phyloP scores from a whole-genome alignment of 805 yeast species.

The Blastobotrys terrestris region DNA sequence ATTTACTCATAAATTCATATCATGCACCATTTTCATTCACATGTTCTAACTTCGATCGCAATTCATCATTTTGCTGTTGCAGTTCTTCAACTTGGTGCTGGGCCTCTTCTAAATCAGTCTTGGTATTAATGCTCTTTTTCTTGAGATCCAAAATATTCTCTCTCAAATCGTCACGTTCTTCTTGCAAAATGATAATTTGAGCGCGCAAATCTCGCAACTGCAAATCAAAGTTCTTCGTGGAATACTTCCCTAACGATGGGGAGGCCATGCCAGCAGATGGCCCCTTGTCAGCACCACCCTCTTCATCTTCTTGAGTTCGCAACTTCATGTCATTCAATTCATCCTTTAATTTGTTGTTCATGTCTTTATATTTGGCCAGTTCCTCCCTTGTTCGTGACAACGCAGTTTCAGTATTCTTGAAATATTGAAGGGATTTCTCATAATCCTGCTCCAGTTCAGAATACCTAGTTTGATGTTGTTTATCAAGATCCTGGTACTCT shows the following conservation, averaged over 20 bases:
- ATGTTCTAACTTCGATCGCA: neutral
- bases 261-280: slow-evolving; percentile 27
- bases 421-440: slow-evolving; percentile 62
- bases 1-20: neutral
- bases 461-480: slow-evolving; percentile 28
- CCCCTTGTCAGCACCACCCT: slow-evolving; percentile 29
- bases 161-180: slow-evolving; percentile 71
- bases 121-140: slow-evolving; percentile 27
- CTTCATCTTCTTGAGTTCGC: slow-evolving; percentile 32
- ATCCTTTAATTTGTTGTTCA: slow-evolving; percentile 47
- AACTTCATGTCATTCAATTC: slow-evolving; percentile 67
- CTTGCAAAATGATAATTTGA: slow-evolving; percentile 69
- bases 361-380: slow-evolving; percentile 50
- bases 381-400: slow-evolving; percentile 69
- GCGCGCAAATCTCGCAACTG: slow-evolving; percentile 80
- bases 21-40: neutral
- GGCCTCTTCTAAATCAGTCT: slow-evolving; percentile 19
- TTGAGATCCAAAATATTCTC: slow-evolving; percentile 24
- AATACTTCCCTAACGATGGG: slow-evolving; percentile 28
- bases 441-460: slow-evolving; percentile 56
- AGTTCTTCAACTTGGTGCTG: slow-evolving; percentile 8
- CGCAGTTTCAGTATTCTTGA: slow-evolving; percentile 70
- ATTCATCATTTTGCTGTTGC: neutral
- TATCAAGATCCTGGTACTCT: slow-evolving; percentile 27
- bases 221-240: slow-evolving; percentile 54